phyloP scores from a whole-genome alignment of 2,329 filamentous ascomycete genomes.

The Botrytis paeoniae region DNA sequence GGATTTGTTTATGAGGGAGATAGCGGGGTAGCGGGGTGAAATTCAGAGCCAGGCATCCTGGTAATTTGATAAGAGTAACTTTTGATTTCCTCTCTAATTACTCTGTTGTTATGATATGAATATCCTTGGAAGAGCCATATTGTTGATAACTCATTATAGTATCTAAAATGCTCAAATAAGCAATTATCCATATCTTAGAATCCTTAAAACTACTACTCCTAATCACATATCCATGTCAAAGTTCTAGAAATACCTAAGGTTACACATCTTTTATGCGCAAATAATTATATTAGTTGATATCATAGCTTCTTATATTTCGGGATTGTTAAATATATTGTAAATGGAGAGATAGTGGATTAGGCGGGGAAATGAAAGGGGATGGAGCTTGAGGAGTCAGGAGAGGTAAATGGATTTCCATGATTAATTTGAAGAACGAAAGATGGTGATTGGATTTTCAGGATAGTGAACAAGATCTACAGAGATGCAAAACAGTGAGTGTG shows the following conservation, averaged over 20 bases:
- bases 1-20: background rate
- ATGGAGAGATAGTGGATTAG: background rate
- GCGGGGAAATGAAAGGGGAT: background rate
- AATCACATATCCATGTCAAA: background rate
- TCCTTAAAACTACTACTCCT: too few species aligned
- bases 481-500: background rate
- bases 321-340: too few species aligned
- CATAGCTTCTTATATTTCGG: background rate
- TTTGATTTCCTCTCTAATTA: background rate
- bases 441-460: too few species aligned
- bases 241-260: background rate
- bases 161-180: rapidly evolving
- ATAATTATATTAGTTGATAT: background rate
- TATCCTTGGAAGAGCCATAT: background rate
- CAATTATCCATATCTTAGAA: too few species aligned
- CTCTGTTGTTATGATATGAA: background rate
- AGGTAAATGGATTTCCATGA: too few species aligned
- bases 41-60: background rate
- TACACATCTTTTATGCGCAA: background rate
- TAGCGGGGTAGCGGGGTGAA: background rate
- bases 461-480: too few species aligned
- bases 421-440: too few species aligned
- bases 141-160: rapidly evolving
- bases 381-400: background rate
- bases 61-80: background rate